Evolutionary conservation across 768 basidiomycete species (phyloP).

Genomic region (Xanthoconium purpureum): DNA sequence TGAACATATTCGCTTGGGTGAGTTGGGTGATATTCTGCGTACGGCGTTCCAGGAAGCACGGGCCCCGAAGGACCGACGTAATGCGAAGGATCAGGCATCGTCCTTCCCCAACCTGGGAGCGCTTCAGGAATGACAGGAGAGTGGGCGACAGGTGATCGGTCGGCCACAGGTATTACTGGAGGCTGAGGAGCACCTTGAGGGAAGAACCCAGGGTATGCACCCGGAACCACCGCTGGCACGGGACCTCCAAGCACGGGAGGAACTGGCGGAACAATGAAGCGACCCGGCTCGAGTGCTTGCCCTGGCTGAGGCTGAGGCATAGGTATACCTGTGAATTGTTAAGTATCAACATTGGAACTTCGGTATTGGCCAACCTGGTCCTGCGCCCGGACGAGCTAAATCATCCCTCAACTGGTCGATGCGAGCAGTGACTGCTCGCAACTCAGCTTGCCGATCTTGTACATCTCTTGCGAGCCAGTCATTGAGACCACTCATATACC

Average conservation of each 20-base stretch:
- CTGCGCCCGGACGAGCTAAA: conserved; percentile 43
- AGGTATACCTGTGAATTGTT: conserved; percentile 14
- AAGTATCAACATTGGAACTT: neutral
- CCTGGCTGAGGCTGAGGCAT: conserved; percentile 25
- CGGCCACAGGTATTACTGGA: conserved; percentile 24
- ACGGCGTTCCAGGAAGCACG: conserved; percentile 36
- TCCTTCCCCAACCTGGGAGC: conserved; percentile 9
- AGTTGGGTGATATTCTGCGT: conserved; percentile 1
- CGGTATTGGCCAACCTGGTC: conserved; percentile 32
- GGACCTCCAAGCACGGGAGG: conserved; percentile 14
- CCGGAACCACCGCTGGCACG: conserved; percentile 19
- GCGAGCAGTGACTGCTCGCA: conserved; percentile 62
- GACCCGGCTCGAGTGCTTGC: neutral
- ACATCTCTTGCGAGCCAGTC: conserved; percentile 80
- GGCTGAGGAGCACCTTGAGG: conserved; percentile 12
- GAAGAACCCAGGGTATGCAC: conserved; percentile 24
- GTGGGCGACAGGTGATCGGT: conserved; percentile 1
- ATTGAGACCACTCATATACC: conserved; percentile 74
- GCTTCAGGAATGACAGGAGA: conserved; percentile 29
- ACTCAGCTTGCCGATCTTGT: conserved; percentile 70
- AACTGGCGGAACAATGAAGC: conserved; percentile 25
- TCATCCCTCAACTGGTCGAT: conserved; percentile 48
- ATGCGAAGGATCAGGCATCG: conserved; percentile 24
- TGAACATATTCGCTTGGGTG: conserved; percentile 7
- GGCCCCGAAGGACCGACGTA: conserved; percentile 18